Evolutionary conservation across 1,139 yeast species (phyloP), one percentile per base, ranked within the genome.

Genomic region (Hansenula sp.): DNA sequence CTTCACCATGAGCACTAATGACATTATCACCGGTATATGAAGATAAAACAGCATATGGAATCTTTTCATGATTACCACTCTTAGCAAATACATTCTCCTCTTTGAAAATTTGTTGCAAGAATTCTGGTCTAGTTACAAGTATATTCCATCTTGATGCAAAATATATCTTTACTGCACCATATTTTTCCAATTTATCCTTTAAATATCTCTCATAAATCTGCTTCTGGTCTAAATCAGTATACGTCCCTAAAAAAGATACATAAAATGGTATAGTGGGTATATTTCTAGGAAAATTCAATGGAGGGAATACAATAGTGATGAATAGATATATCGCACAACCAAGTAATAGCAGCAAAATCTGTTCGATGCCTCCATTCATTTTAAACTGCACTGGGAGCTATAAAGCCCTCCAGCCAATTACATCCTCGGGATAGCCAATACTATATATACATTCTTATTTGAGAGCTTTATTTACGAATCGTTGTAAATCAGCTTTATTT

Each of bases 91-190:
- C 57, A 20, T 68, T 64, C 43, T 76, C 81, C 40, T 77, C 65
- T 48, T 66, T 71, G 45, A 78, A 69, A 6, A 79, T 53, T 41
- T 74, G 73, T 8, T 60, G 56, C 41, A 79, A 58, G 41, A 59
- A 68, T 29, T 71, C 70, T 1, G 83, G 83, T 38, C 57, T 66
- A 1, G 76, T 64, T 0, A 78, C 75, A 31, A 79, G 53, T 16
- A 78, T 69, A 49, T 79, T 79, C 85, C 85, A 79, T 42, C 81
- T 65, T 2, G 81, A 75, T 5, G 79, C 84, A 63, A 78, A 79
- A 52, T 72, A 79, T 9, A 77, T 64, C 50, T 77, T 77, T 0
- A 73, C 84, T 0, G 82, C 82, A 0, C 85, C 85, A 50, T 72
- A 61, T 51, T 60, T 66, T 47, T 64, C 78, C 49, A 69, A 58